Conservation (phyloP, 1,139 yeast species). For the Yamadazyma dushanensis region DNA sequence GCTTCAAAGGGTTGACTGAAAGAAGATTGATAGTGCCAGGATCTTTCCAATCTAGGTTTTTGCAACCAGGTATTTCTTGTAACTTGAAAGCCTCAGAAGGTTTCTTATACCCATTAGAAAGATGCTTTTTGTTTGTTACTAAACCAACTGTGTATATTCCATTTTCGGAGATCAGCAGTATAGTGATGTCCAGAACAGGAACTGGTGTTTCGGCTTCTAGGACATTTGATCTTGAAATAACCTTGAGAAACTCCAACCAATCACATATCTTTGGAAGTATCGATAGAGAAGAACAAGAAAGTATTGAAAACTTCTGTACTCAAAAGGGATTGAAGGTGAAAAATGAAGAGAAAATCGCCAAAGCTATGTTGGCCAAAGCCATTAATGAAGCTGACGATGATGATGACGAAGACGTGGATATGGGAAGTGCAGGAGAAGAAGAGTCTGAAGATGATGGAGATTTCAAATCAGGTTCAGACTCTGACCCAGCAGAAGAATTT, state of each 20-base stretch:
- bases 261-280: slow-evolving; percentile 87
- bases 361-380: slow-evolving; percentile 75
- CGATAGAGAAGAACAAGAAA: slow-evolving; percentile 84
- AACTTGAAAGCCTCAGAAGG: slow-evolving; percentile 96
- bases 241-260: slow-evolving; percentile 62
- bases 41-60: slow-evolving; percentile 68
- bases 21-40: slow-evolving; percentile 86
- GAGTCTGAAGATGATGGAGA: slow-evolving; percentile 73
- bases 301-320: slow-evolving; percentile 72
- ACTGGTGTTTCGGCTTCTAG: slow-evolving; percentile 76
- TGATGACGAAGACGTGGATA: slow-evolving; percentile 58
- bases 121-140: slow-evolving; percentile 86
- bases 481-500: slow-evolving; percentile 85
- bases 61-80: slow-evolving; percentile 86
- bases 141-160: slow-evolving; percentile 95
- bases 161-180: slow-evolving; percentile 70
- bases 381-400: slow-evolving; percentile 64
- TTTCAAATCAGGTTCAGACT: slow-evolving; percentile 59
- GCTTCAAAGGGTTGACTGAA: slow-evolving; percentile 87
- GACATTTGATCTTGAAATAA: slow-evolving; percentile 89
- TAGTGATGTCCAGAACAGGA: slow-evolving; percentile 89
- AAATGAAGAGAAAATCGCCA: slow-evolving; percentile 88
- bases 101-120: slow-evolving; percentile 84
- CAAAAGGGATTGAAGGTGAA: slow-evolving; percentile 78
- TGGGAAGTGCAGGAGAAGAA: slow-evolving; percentile 73